phyloP scores from a whole-genome alignment of 2,329 filamentous ascomycete genomes.

The Arthrobotrys sphaeroides region DNA sequence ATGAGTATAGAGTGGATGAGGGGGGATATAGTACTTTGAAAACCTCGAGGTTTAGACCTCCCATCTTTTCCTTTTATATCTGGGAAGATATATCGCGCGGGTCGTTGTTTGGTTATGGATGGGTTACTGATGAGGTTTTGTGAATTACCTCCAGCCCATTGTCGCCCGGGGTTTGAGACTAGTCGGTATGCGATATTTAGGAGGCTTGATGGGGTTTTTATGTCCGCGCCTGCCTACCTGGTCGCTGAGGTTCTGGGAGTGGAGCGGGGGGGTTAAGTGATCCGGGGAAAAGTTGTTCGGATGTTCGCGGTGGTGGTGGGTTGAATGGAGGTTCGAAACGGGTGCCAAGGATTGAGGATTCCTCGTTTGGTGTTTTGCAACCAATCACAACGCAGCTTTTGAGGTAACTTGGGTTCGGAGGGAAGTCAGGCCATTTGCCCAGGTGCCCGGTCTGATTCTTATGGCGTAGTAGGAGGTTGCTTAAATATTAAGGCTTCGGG shows the following conservation, averaged over 20 bases:
- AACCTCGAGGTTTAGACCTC: conserved; percentile 88
- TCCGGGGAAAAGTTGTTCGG: neutral
- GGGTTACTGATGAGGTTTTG: neutral
- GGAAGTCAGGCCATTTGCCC: conserved; percentile 2
- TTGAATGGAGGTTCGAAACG: neutral
- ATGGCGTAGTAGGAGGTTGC: too few species aligned
- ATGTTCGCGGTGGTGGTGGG: conserved; percentile 6
- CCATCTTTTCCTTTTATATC: conserved; percentile 67
- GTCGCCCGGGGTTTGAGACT: neutral
- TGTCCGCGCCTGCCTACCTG: neutral
- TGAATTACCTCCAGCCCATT: conserved; percentile 34
- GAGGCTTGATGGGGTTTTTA: neutral
- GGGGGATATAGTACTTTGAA: conserved; percentile 75
- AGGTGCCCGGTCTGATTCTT: too few species aligned
- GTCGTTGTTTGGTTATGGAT: too few species aligned
- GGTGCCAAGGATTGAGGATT: neutral
- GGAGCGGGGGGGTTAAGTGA: neutral
- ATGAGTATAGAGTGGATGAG: neutral
- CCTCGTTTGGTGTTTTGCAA: neutral
- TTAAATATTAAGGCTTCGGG: too few species aligned
- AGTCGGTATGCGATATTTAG: neutral
- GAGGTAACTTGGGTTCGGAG: neutral
- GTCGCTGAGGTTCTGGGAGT: neutral
- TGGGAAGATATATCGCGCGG: too few species aligned
- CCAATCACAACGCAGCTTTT: conserved; percentile 8